Base-by-base conservation (phyloP, 768 basidiomycete species). In the Pulveroboletus ravenelii region DNA sequence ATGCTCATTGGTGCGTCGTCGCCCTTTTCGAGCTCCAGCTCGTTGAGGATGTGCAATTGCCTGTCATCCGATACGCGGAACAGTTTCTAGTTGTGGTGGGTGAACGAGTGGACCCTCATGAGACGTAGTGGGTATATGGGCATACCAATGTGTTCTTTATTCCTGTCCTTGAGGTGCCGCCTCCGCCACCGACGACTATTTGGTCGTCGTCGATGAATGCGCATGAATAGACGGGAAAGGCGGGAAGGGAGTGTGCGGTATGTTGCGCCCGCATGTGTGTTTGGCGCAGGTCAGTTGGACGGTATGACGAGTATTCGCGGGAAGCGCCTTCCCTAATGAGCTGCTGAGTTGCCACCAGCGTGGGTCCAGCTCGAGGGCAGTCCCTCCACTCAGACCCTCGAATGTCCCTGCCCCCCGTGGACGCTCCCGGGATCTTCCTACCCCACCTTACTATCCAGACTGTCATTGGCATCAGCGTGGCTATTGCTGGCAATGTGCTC, bases 1-100 rank as follows among this genome's bases (percentile, higher is more conserved):
- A 97, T 85, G 65, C 93, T 95, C 91, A 93, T 97, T n/a, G 96
- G 94, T 5, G 88, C 89, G 69, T 98, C 96, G 64, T 94, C 94
- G 32, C 83, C 87, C 29, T 68, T 78, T 48, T 80, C 85, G 12
- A 99, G 77, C 60, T 90, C 82, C 42, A 84, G 74, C 65, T 96
- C 92, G 57, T 79, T 68, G 23, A 84, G 63, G 1, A 82, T 69
- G 30, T 80, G 71, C 10, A 92, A 64, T 15, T 72, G 68, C 51
- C 79, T 75, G 37, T 79, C 73, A 14, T 76, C 65, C 14, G 72
- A 72, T 48, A 91, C 73, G 41, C 76, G 72, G 65, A 89, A 92
- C 20, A 93, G 68, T 59, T 83, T 78, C 91, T 93, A 58, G 15
- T 44, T 29, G 38, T 40, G 32, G 36, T 51, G 36, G 52, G 54